phyloP scores from a whole-genome alignment of 2,329 filamentous ascomycete genomes.

The Paecilomyces dactylethromorphus region DNA sequence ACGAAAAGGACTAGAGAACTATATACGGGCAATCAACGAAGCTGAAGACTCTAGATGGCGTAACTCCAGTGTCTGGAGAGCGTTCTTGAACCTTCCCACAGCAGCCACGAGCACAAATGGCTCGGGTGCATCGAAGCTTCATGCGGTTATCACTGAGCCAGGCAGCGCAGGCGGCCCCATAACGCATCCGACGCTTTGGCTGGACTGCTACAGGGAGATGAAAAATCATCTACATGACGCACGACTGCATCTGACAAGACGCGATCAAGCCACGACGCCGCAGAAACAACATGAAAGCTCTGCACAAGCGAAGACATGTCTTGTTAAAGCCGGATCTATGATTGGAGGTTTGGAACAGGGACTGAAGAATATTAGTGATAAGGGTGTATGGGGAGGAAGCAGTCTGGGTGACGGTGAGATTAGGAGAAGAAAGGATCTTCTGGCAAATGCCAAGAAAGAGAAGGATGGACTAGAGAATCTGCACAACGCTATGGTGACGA shows the following conservation, averaged over 20 bases:
- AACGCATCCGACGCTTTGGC: constrained; percentile 52
- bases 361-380: constrained; percentile 35
- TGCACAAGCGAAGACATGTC: constrained; percentile 53
- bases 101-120: constrained; percentile 25
- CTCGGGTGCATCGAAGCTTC: constrained; percentile 31
- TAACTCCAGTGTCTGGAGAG: constrained; percentile 49
- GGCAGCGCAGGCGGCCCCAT: constrained; percentile 30
- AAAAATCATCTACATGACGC: constrained; percentile 57
- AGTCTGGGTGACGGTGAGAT: constrained; percentile 56
- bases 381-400: constrained; percentile 19
- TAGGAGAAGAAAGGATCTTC: constrained; percentile 51
- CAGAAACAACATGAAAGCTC: constrained; percentile 58
- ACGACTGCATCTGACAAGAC: constrained; percentile 50
- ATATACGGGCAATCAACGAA: constrained; percentile 53
- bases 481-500: constrained; percentile 52
- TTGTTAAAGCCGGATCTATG: constrained; percentile 51
- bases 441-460: constrained; percentile 53
- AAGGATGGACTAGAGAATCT: constrained; percentile 56
- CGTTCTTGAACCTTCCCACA: constrained; percentile 52
- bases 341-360: constrained; percentile 53
- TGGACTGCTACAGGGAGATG: constrained; percentile 55
- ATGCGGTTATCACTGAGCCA: constrained; percentile 37
- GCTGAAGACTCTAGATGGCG: constrained; percentile 53
- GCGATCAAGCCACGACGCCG: constrained; percentile 54
- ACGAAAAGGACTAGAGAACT: constrained; percentile 50